phyloP scores from a whole-genome alignment of 2,329 filamentous ascomycete genomes.

The Tolypocladium endophyticum region DNA sequence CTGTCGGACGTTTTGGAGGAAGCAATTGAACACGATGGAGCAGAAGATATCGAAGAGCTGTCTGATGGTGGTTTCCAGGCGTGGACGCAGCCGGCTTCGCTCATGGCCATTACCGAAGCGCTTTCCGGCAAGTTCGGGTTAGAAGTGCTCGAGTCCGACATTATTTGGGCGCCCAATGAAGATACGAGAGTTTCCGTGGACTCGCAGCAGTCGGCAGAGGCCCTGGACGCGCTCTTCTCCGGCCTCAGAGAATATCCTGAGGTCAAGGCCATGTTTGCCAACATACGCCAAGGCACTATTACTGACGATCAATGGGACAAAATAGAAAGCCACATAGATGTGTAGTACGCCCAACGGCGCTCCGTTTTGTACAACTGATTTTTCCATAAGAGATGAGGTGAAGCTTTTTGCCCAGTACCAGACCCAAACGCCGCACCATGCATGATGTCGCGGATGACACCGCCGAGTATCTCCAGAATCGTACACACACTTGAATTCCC shows the following conservation, averaged over 20 bases:
- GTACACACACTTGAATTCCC: slow-evolving; percentile 1
- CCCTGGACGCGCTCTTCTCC: slow-evolving; percentile 49
- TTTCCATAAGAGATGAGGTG: slow-evolving; percentile 8
- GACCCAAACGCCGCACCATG: slow-evolving; percentile 5
- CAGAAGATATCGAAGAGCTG: slow-evolving; percentile 59
- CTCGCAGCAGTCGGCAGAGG: slow-evolving; percentile 40
- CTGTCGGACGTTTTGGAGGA: slow-evolving; percentile 70
- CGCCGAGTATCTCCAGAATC: neutral
- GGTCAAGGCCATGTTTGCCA: slow-evolving; percentile 72
- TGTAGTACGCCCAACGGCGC: slow-evolving; percentile 18
- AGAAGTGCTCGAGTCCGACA: slow-evolving; percentile 63
- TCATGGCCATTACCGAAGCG: slow-evolving; percentile 25
- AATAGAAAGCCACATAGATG: slow-evolving; percentile 42
- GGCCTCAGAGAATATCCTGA: slow-evolving; percentile 56
- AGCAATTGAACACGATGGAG: slow-evolving; percentile 70
- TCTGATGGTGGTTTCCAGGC: slow-evolving; percentile 61
- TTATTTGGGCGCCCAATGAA: slow-evolving; percentile 75
- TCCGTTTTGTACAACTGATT: slow-evolving; percentile 10
- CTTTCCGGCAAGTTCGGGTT: slow-evolving; percentile 54
- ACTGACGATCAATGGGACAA: slow-evolving; percentile 43
- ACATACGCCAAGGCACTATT: slow-evolving; percentile 43
- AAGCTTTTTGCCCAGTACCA: neutral
- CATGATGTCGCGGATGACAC: neutral
- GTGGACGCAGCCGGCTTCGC: slow-evolving; percentile 24
- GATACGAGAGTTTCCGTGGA: slow-evolving; percentile 62